Conservation (phyloP, 2,329 filamentous ascomycete species). For the Hirsutella minnesotensis region DNA sequence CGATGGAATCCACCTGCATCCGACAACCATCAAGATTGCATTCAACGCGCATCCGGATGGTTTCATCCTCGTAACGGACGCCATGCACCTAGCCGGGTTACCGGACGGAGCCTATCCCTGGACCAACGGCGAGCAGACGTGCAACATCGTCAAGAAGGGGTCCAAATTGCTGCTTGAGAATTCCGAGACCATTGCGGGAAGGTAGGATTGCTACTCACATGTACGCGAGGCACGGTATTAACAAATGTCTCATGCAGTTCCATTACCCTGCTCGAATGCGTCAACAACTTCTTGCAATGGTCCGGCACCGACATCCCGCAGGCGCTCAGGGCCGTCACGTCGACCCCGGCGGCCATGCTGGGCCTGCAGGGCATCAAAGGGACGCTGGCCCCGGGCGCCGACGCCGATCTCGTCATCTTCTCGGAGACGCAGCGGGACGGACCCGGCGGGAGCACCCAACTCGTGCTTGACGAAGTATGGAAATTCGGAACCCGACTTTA, state of each 20-base stretch:
- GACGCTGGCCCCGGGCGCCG: conserved; percentile 46
- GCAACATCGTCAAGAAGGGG: conserved; percentile 58
- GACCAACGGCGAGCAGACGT: conserved; percentile 57
- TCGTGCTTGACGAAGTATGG: conserved; percentile 67
- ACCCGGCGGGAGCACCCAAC: conserved; percentile 31
- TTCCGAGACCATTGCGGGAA: conserved; percentile 67
- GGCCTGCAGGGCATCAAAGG: conserved; percentile 58
- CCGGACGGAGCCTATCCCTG: conserved; percentile 77
- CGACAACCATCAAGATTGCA: conserved; percentile 79
- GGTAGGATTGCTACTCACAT: too few species aligned
- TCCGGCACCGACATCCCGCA: conserved; percentile 55
- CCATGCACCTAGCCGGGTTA: conserved; percentile 77
- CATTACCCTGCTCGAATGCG: conserved; percentile 67
- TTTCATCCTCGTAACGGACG: conserved; percentile 82
- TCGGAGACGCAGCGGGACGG: conserved; percentile 37
- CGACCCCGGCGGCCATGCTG: conserved; percentile 67
- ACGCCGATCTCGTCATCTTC: conserved; percentile 60
- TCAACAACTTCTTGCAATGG: conserved; percentile 71
- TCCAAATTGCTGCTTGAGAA: conserved; percentile 64
- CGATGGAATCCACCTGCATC: conserved; percentile 83
- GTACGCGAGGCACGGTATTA: too few species aligned
- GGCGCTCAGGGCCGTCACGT: conserved; percentile 61
- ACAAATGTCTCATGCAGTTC: conserved; percentile 43
- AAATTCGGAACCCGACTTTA: conserved; percentile 55
- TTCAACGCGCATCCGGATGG: conserved; percentile 77